Evolutionary conservation across 2,329 filamentous ascomycete genomes (phyloP).

Genomic region (Nothophaeocryptopus gaeumannii): DNA sequence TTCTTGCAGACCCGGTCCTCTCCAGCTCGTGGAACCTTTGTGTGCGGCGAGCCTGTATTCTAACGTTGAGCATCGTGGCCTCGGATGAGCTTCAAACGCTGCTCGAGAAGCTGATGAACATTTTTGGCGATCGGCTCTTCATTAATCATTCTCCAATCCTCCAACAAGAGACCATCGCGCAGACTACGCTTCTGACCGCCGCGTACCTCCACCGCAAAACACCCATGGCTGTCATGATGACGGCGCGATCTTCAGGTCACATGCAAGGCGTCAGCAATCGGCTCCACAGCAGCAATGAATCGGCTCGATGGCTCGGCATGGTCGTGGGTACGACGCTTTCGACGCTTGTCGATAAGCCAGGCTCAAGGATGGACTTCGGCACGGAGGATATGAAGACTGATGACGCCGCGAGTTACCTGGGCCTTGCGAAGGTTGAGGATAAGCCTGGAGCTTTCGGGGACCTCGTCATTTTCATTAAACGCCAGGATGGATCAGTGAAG

Average conservation of each 20-base stretch:
- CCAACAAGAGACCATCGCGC: constrained; percentile 83
- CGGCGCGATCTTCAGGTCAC: constrained; percentile 70
- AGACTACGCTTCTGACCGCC: constrained; percentile 72
- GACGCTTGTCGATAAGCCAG: constrained; percentile 61
- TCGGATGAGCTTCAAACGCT: constrained; percentile 48
- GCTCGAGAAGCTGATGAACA: constrained; percentile 65
- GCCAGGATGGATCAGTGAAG: constrained; percentile 6
- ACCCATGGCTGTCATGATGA: constrained; percentile 63
- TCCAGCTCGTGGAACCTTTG: constrained; percentile 20
- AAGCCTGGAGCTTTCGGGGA: constrained; percentile 56
- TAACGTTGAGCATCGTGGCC: constrained; percentile 22
- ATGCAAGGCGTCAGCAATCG: constrained; percentile 80
- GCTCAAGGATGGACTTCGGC: constrained; percentile 76
- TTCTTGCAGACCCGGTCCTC: constrained; percentile 26
- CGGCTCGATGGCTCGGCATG: constrained; percentile 83
- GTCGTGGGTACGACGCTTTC: constrained; percentile 73
- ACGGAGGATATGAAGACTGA: constrained; percentile 71
- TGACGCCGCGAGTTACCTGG: constrained; percentile 74
- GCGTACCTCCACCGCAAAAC: constrained; percentile 69
- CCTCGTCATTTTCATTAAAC: constrained; percentile 39
- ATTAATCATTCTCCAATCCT: constrained; percentile 80
- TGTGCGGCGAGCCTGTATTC: constrained; percentile 30
- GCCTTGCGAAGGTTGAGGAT: constrained; percentile 63
- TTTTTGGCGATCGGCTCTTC: constrained; percentile 83
- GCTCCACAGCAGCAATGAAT: constrained; percentile 70